Conservation (phyloP, 305 asterid species). For the Solanum hybrid region DNA sequence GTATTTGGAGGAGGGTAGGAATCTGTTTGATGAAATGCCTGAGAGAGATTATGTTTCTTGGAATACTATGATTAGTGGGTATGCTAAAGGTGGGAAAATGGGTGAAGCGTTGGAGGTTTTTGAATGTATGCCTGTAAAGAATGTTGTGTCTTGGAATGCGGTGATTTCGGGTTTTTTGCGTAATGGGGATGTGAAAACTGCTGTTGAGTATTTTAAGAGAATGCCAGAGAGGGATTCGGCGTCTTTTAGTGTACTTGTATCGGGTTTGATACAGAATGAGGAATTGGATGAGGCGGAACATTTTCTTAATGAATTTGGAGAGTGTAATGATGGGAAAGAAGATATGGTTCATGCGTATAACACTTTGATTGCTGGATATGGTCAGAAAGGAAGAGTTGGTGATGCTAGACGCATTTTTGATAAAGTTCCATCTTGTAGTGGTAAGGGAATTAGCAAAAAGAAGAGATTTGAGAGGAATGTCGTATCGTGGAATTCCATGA, state of each 20-base stretch:
- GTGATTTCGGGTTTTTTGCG: constrained; percentile 61
- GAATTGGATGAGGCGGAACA: constrained; percentile 55
- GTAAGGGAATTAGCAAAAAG: constrained; percentile 8
- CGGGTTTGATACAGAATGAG: constrained; percentile 58
- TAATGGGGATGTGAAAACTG: constrained; percentile 47
- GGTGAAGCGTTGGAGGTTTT: constrained; percentile 56
- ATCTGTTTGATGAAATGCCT: constrained; percentile 64
- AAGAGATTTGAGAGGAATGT: constrained; percentile 40
- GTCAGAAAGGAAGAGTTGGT: constrained; percentile 52
- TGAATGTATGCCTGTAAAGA: constrained; percentile 43
- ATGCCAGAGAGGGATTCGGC: constrained; percentile 67
- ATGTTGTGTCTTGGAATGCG: constrained; percentile 73
- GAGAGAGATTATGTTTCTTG: constrained; percentile 45
- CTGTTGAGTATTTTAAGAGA: constrained; percentile 40
- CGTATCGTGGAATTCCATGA: constrained; percentile 82
- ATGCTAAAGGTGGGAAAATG: constrained; percentile 54
- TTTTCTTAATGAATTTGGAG: constrained; percentile 32
- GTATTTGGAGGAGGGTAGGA: constrained; percentile 41
- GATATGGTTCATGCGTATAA: constrained; percentile 65
- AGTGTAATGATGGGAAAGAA: constrained; percentile 12
- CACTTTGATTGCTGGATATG: constrained; percentile 81
- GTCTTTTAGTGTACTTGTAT: constrained; percentile 52
- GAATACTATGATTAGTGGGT: constrained; percentile 87
- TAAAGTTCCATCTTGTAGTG: constrained; percentile 29
- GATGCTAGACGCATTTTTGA: constrained; percentile 65